Evolutionary conservation across 2,329 filamentous ascomycete genomes (phyloP).

Genomic region (Knufia petricola): DNA sequence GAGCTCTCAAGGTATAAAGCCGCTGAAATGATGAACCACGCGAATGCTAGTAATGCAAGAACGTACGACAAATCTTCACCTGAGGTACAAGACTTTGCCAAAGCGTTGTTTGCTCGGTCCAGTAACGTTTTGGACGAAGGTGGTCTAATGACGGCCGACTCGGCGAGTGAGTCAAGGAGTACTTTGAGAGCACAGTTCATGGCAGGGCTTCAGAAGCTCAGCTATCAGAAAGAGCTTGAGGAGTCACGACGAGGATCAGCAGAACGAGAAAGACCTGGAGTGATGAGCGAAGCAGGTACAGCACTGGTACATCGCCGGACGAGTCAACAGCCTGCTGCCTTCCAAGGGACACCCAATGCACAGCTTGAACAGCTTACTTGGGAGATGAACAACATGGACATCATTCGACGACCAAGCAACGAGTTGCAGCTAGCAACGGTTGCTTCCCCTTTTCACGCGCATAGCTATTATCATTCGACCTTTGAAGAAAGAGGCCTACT

Average conservation of each 20-base stretch:
- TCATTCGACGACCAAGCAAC: slow-evolving; percentile 20
- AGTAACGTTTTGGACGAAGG: slow-evolving; percentile 34
- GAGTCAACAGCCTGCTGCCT: slow-evolving; percentile 1
- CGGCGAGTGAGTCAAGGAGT: slow-evolving; percentile 31
- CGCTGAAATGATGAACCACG: slow-evolving; percentile 35
- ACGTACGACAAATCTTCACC: slow-evolving; percentile 33
- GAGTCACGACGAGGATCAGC: slow-evolving; percentile 9
- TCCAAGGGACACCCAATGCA: neutral
- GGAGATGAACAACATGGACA: slow-evolving; percentile 17
- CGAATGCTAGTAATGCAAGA: slow-evolving; percentile 25
- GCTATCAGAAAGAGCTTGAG: slow-evolving; percentile 29
- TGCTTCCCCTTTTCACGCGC: slow-evolving; percentile 24
- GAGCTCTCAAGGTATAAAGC: slow-evolving; percentile 37
- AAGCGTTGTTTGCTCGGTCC: slow-evolving; percentile 33
- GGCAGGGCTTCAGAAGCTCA: slow-evolving; percentile 34
- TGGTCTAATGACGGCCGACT: slow-evolving; percentile 32
- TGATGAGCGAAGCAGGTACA: slow-evolving; percentile 12
- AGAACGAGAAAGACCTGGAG: slow-evolving; percentile 17
- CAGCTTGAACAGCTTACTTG: slow-evolving; percentile 2
- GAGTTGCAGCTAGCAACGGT: slow-evolving; percentile 12
- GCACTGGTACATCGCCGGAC: slow-evolving; percentile 1
- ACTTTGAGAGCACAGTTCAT: slow-evolving; percentile 33
- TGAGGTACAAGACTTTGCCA: slow-evolving; percentile 34
- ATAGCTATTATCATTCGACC: slow-evolving; percentile 39
- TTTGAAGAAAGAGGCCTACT: slow-evolving; percentile 47